These are phyloP conservation scores for Microstroma glucosiphilum DNA, from an alignment of 1,284 basidiomycete species.

Conservation along the genomic window DNA sequence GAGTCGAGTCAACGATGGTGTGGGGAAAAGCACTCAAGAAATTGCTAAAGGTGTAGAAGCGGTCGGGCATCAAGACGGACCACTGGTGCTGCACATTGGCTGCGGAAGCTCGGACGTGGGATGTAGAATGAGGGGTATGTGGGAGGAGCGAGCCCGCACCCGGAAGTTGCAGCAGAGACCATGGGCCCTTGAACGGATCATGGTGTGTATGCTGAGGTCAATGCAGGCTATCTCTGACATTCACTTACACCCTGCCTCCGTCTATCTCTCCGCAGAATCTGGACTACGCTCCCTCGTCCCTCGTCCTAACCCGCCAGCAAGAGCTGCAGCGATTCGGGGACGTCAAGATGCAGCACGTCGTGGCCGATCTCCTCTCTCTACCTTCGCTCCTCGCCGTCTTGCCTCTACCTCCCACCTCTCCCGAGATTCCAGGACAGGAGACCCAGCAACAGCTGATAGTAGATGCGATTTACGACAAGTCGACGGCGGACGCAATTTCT, in stretches of 20 bases:
- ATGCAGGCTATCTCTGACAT: neutral
- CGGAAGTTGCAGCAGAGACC: too few relatives aligned
- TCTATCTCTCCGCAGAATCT: neutral
- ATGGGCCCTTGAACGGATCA: neutral
- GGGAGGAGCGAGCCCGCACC: neutral
- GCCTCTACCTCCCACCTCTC: too few relatives aligned
- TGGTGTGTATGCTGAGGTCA: neutral
- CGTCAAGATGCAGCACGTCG: neutral
- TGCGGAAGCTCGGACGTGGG: conserved; percentile 1
- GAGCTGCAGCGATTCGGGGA: neutral
- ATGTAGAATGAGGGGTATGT: neutral
- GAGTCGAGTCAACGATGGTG: neutral
- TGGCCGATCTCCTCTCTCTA: neutral
- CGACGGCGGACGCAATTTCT: conserved; percentile 2
- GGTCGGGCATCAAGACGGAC: too few relatives aligned
- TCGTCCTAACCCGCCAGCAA: neutral
- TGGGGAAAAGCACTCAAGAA: too few relatives aligned
- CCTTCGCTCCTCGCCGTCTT: too few relatives aligned
- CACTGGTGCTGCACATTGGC: neutral
- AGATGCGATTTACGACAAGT: neutral
- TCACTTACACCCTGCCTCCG: neutral
- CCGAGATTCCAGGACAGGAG: too few relatives aligned
- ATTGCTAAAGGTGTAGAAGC: too few relatives aligned
- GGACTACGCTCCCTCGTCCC: neutral
- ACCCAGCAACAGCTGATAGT: neutral